Evolutionary conservation across 208 protist genomes (phyloP), one percentile per base, ranked within the genome.

Genomic region (Borovskyia barvae): DNA sequence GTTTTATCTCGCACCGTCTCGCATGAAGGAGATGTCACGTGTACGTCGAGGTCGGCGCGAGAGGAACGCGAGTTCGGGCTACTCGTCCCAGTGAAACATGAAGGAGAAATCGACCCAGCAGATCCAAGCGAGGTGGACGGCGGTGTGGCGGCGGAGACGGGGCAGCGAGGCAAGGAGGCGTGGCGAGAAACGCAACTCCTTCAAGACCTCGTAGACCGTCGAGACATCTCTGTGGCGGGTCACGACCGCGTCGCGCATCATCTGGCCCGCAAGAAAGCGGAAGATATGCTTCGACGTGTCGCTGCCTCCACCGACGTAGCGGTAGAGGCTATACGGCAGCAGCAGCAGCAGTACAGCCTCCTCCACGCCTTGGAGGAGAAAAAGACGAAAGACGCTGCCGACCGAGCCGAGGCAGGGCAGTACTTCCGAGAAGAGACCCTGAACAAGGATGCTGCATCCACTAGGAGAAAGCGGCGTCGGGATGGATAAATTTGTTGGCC

Each of bases 121-220:
- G 50, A 15, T n/a, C 22, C 40, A 24, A 14, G 29, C 43, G 43
- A 39, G 8, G 33, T 14, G 33, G 33, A 39, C 33, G 33, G 33
- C 33, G 33, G 33, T 14, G 33, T 39, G 33, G 9, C 33, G 33
- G 8, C 33, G 33, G 9, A 8, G 33, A 8, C 9, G 9, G 14
- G 14, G 33, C 5, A n/a, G 5, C 40, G 19, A 25, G 40, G 37
- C 5, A 35, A 60, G 5, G 50, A 46, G 29, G 51, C 47, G 33
- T 56, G 41, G 11, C 24, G 47, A 15, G 46, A 76, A 54, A 75
- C 49, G 32, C 33, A 51, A 36, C 32, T 93, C 42, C 60, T 93
- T 30, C 64, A 77, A 52, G 48, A 76, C 25, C 54, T 93, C 12
- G 56, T 93, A 12, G 74, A 93, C 45, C 75, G 73, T 1, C 48